Base-by-base conservation (phyloP, 345 rosid species). In the Brassica nigra region DNA sequence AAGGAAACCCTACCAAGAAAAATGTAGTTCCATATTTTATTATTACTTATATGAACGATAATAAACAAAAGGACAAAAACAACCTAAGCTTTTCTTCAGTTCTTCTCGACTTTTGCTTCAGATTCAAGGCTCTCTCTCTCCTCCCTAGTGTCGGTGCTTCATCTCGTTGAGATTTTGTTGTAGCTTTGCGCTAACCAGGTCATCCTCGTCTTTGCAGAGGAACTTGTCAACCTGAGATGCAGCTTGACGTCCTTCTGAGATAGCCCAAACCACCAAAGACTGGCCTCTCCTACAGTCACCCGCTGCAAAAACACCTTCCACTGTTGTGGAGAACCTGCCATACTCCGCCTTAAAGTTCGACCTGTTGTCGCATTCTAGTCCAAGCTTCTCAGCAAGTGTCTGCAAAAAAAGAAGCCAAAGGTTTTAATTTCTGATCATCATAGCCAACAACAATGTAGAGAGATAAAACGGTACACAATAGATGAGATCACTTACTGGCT, bases 271-370 rank as follows among this genome's bases (percentile, higher is more conserved):
- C 65, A 96, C 99, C 28, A 96, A 85, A 29, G 99, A 93, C 83
- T 96, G 99, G 14, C 98, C 99, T 0, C 99, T 88, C 36, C 99
- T 81, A 78, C 99, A 96, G 76, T 96, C 99, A 67, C 98, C 99
- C 2, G 99, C 99, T 14, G 98, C 99, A 74, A 96, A 96, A 0
- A 93, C 85, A 4, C 99, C 98, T 27, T 92, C 94, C 18, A 89
- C 90, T 10, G 34, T 93, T 57, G 99, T 93, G 0, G 97, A 81
- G 61, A 93, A 93, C 36, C 93, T 89, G n/a, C 95, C 99, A 54
- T 93, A 96, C 16, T 93, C 98, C 0, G 99, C 99, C 84, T 92
- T 92, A 27, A 90, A 90, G 88, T 92, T 96, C 2, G 98, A 96
- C 47, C 99, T 72, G 55, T 85, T 87, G 84, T 96, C 99, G 20